These are phyloP conservation scores for Calonectria honghensis DNA, from an alignment of 2,329 filamentous ascomycete genomes.

Conservation along the genomic window DNA sequence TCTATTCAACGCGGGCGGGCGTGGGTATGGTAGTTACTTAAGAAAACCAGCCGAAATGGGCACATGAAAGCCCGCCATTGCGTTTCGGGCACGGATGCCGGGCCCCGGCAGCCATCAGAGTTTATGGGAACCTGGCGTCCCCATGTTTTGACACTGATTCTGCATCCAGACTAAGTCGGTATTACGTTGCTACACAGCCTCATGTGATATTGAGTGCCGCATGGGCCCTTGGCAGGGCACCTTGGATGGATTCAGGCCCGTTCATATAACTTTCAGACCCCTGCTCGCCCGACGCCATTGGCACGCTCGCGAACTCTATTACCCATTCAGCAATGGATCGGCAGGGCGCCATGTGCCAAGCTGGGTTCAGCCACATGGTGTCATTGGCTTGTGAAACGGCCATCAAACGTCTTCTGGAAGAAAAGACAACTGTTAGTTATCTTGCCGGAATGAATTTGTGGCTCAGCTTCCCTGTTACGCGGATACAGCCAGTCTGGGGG, in stretches of 20 bases:
- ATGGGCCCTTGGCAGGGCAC: conserved; percentile 16
- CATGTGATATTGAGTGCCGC: conserved; percentile 12
- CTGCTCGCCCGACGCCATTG: background rate
- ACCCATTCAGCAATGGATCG: conserved; percentile 1
- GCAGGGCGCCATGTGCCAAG: conserved; percentile 1
- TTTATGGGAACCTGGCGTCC: background rate
- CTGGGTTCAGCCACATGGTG: conserved; percentile 18
- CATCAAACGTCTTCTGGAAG: conserved; percentile 8
- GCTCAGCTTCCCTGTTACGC: background rate
- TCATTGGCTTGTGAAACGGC: background rate
- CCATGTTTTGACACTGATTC: conserved; percentile 10
- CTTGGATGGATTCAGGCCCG: background rate
- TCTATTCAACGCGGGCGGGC: background rate
- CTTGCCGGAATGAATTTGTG: background rate
- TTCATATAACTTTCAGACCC: conserved; percentile 15
- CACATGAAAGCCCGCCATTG: background rate
- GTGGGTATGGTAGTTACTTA: background rate
- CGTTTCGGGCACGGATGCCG: background rate
- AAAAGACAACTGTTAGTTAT: background rate
- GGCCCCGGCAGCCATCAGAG: conserved; percentile 6
- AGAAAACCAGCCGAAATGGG: background rate
- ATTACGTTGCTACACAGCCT: background rate
- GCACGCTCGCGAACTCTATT: conserved; percentile 24
- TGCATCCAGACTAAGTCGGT: conserved; percentile 19
- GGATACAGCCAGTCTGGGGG: conserved; percentile 11